phyloP scores from a whole-genome alignment of 139 green algal species.

The Penium margaritaceum region DNA sequence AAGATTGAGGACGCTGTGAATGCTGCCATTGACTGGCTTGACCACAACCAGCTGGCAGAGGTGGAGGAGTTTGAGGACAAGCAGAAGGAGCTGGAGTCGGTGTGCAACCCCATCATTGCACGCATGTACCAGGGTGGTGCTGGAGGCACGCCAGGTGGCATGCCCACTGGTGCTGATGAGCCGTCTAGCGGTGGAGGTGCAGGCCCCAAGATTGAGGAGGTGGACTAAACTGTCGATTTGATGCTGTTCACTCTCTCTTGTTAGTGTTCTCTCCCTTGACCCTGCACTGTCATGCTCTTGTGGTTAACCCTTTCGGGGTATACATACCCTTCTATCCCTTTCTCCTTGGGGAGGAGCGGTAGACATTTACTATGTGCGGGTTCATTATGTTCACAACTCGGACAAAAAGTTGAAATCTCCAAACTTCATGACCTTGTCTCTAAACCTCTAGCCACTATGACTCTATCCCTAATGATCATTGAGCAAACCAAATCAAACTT shows the following conservation, averaged over 20 bases:
- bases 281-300: too few relatives aligned
- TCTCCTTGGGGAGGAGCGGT: background rate
- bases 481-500: too few relatives aligned
- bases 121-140: slow-evolving; percentile 60
- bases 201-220: slow-evolving; percentile 47
- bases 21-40: slow-evolving; percentile 83
- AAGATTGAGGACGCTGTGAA: slow-evolving; percentile 75
- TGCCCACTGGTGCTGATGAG: too few relatives aligned
- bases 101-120: slow-evolving; percentile 85
- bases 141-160: slow-evolving; percentile 13
- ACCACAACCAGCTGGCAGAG: slow-evolving; percentile 52
- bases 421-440: too few relatives aligned
- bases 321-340: background rate
- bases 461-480: too few relatives aligned
- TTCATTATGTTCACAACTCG: too few relatives aligned
- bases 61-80: slow-evolving; percentile 92
- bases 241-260: background rate
- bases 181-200: slow-evolving; percentile 25
- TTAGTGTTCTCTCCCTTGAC: too few relatives aligned
- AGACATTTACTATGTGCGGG: too few relatives aligned
- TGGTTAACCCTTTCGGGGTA: background rate
- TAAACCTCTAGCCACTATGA: too few relatives aligned
- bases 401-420: too few relatives aligned
- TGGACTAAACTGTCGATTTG: slow-evolving; percentile 33
- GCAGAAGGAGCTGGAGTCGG: slow-evolving; percentile 87